Conservation (phyloP, 305 asterid genomes). For the Fraxinus albicans region DNA sequence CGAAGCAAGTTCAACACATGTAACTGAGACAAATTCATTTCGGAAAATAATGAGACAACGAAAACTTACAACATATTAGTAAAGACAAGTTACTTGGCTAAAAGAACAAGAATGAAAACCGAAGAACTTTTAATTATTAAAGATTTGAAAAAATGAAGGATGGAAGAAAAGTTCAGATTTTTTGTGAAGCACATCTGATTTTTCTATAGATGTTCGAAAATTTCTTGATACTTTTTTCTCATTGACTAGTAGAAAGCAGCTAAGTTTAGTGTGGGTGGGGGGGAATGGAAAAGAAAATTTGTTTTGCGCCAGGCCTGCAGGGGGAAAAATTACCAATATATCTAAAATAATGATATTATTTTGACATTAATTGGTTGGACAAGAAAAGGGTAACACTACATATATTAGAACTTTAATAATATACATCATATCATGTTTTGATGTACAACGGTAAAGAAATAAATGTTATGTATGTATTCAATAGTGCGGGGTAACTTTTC, state of each 20-base stretch:
- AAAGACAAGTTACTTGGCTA: neutral
- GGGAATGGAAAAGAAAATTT: neutral
- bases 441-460: neutral
- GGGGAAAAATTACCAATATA: neutral
- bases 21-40: constrained; percentile 27
- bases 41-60: neutral
- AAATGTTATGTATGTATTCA: neutral
- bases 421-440: neutral
- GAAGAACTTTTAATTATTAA: neutral
- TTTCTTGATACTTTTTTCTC: neutral
- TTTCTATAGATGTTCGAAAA: no score
- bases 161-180: neutral
- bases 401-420: neutral
- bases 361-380: neutral
- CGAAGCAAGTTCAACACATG: constrained; percentile 34
- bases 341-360: neutral
- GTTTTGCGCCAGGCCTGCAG: neutral
- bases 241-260: neutral
- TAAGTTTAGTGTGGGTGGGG: neutral
- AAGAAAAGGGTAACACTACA: neutral
- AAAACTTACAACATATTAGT: neutral
- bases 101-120: neutral
- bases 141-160: neutral
- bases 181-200: neutral
- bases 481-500: neutral